Evolutionary conservation across 192 early-diverging fungal genomes (phyloP), one percentile per base, ranked within the genome.

Genomic region (Mortierella antarctica): DNA sequence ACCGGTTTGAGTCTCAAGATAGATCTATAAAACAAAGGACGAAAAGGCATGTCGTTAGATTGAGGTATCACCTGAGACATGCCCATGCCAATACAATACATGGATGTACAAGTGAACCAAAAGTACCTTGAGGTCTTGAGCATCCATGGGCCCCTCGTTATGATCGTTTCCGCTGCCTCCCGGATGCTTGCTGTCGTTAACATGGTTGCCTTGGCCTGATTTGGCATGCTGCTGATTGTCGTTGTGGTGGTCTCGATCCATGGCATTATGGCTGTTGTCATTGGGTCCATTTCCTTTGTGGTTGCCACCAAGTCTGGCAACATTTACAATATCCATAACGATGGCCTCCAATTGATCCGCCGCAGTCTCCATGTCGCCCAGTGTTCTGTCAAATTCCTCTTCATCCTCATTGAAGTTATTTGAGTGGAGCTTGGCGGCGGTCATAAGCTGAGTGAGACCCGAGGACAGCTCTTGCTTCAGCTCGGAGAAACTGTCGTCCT

Each of bases 331-430:
- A 46, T 93, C 93, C 8, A 95, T 93, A 42, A 98, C 90, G 0
- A 93, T 88, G 0, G 88, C 90, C 8, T 95, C 94, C 61, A 97
- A 74, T 54, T 93, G 89, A 57, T 91, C 89, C 14, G 93, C 95
- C 5, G 96, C 91, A 9, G 87, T 86, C 82, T 98, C 95, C 52
- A 98, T 73, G n/a, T 93, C 83, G 44, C 88, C 91, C 53, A 94
- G 74, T 2, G 94, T 89, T 53, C 56, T 53, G 13, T 78, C 79
- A 77, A 72, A 85, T 41, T 72, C 83, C 6, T 79, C 76, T 17
- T 79, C 76, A 31, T 87, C 79, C 21, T 89, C 85, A 1, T 89
- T 89, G 79, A 87, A 87, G 57, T 89, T 90, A 51, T 86, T 91
- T 13, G 96, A 88, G 70, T 96, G 95, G 54, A 84, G 86, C 73